Evolutionary conservation across 768 basidiomycete species (phyloP).

Genomic region (Hericium erinaceus): DNA sequence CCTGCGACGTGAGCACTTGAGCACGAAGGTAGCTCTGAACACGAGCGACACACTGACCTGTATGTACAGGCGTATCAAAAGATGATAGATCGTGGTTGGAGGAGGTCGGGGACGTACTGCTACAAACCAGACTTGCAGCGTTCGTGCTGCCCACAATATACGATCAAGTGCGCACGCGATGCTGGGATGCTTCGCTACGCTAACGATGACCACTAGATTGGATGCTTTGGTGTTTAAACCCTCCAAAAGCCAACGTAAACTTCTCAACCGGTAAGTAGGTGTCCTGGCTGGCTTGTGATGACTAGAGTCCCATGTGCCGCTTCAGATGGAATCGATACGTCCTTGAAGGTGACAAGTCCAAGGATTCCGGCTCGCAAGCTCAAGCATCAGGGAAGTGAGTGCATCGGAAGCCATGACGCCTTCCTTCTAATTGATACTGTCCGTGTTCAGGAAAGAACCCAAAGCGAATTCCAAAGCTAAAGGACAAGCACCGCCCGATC

Average conservation of each 20-base stretch:
- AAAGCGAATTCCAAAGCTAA: too few relatives aligned
- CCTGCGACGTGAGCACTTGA: slow-evolving; percentile 36
- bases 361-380: slow-evolving; percentile 7
- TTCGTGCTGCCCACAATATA: slow-evolving; percentile 92
- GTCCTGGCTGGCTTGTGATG: neutral
- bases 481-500: too few relatives aligned
- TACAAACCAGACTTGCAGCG: slow-evolving; percentile 79
- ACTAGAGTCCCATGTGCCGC: neutral
- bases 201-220: slow-evolving; percentile 34
- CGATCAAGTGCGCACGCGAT: slow-evolving; percentile 56
- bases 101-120: slow-evolving; percentile 73
- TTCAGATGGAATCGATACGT: slow-evolving; percentile 69
- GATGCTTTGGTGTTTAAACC: slow-evolving; percentile 59
- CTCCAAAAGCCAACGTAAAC: slow-evolving; percentile 65
- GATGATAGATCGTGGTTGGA: slow-evolving; percentile 83
- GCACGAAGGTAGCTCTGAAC: neutral
- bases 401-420: neutral
- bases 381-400: slow-evolving; percentile 15
- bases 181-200: neutral
- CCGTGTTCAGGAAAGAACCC: too few relatives aligned
- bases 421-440: too few relatives aligned
- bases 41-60: neutral
- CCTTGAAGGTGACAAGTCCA: slow-evolving; percentile 27
- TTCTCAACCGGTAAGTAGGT: slow-evolving; percentile 46
- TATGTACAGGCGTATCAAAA: slow-evolving; percentile 55